These are phyloP conservation scores for Huntiella savannae DNA, from an alignment of 2,329 filamentous ascomycete genomes.

Conservation along the genomic window DNA sequence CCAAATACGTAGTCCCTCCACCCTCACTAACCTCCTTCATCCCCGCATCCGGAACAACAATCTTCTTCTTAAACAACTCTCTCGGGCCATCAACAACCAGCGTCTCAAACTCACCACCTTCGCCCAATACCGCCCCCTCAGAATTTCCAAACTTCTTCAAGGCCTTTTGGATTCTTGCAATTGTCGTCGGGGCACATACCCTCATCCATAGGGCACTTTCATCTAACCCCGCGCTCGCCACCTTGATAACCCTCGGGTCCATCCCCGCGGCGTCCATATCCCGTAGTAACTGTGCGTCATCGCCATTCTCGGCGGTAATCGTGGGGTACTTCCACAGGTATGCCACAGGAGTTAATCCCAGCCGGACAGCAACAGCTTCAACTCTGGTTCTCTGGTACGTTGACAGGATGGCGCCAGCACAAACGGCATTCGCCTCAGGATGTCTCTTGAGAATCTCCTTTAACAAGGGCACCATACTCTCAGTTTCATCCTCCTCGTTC, in stretches of 20 bases:
- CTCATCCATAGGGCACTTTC: slow-evolving; percentile 64
- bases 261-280: slow-evolving; percentile 67
- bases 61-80: slow-evolving; percentile 50
- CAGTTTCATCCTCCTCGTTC: slow-evolving; percentile 55
- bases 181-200: slow-evolving; percentile 40
- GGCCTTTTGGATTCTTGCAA: slow-evolving; percentile 28
- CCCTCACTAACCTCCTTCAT: slow-evolving; percentile 41
- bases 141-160: slow-evolving; percentile 46
- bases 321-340: slow-evolving; percentile 84
- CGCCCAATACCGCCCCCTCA: slow-evolving; percentile 60
- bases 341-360: slow-evolving; percentile 66
- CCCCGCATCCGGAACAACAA: slow-evolving; percentile 39
- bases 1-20: slow-evolving; percentile 60
- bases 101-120: slow-evolving; percentile 94
- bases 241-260: slow-evolving; percentile 85
- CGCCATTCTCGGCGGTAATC: slow-evolving; percentile 33
- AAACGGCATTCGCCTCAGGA: slow-evolving; percentile 69
- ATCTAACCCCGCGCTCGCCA: slow-evolving; percentile 76
- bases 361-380: slow-evolving; percentile 68
- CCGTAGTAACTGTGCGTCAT: slow-evolving; percentile 43
- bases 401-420: slow-evolving; percentile 78
- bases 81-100: slow-evolving; percentile 65
- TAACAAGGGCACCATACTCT: slow-evolving; percentile 67
- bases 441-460: slow-evolving; percentile 43
- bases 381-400: slow-evolving; percentile 95